phyloP scores from a whole-genome alignment of 2,329 filamentous ascomycete genomes.

The Setomelanomma holmii region DNA sequence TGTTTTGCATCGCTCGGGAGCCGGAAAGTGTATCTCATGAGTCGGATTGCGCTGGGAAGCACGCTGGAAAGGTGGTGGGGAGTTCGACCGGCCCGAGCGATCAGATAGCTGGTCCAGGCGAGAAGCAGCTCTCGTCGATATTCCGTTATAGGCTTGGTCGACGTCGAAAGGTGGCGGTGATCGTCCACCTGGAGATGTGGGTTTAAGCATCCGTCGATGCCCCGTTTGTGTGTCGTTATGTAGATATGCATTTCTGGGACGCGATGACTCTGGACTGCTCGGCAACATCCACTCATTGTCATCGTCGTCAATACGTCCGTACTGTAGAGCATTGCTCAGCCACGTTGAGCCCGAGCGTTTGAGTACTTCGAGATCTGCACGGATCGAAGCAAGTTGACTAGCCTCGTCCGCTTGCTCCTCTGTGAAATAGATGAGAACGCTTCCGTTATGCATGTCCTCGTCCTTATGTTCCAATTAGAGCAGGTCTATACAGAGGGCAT shows the following conservation, averaged over 20 bases:
- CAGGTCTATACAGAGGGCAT: background rate
- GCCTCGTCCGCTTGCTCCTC: conserved; percentile 47
- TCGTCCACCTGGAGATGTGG: conserved; percentile 31
- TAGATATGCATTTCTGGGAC: conserved; percentile 16
- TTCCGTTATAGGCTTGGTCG: conserved; percentile 27
- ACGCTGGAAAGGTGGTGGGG: conserved; percentile 16
- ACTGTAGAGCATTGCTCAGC: conserved; percentile 45
- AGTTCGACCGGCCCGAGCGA: conserved; percentile 10
- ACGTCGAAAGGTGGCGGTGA: conserved; percentile 42
- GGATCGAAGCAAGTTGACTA: conserved; percentile 45
- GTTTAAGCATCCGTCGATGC: conserved; percentile 33
- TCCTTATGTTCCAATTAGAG: conserved; percentile 32
- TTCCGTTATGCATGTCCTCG: conserved; percentile 48
- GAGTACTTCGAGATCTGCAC: conserved; percentile 43
- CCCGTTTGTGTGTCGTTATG: conserved; percentile 22
- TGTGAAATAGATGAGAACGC: conserved; percentile 49
- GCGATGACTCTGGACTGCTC: conserved; percentile 29
- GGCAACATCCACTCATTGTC: conserved; percentile 40
- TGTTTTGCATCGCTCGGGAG: conserved; percentile 58
- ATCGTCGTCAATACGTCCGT: conserved; percentile 45
- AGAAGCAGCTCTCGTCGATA: conserved; percentile 20
- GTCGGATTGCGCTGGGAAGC: conserved; percentile 32
- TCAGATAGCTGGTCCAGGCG: conserved; percentile 23
- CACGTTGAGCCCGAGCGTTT: conserved; percentile 48
- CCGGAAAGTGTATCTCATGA: conserved; percentile 67